Base-by-base conservation (phyloP, 345 rosid species). In the Brassica cretica region DNA sequence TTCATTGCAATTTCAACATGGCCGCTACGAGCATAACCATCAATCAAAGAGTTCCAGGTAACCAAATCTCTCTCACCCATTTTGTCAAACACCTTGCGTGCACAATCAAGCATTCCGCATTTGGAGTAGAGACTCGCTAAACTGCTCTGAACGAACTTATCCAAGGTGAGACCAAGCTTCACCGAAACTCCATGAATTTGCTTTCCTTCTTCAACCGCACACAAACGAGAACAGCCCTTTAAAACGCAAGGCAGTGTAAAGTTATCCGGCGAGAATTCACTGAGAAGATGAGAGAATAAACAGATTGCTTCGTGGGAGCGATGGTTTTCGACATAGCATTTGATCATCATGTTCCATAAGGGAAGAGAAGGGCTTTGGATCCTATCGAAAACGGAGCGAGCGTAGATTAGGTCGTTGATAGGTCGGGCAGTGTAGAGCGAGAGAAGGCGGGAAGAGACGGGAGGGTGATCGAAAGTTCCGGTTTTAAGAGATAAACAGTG, bases 91-190 rank as follows among this genome's bases (percentile, higher is more conserved):
- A 83, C 85, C 67, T 83, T 80, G 56, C 74, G 70, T 0, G 87
- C 88, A 46, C 37, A 67, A 24, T 63, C 86, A 53, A 88, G 82
- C 61, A 81, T 41, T 1, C 81, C 80, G 25, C 86, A 84, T 81
- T 84, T 83, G 0, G 87, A 80, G 64, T 87, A 84, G 79, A 85
- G 72, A 32, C 82, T 86, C n/a, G 87, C 86, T 65, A 88, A 82
- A 80, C 89, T 85, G 58, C 87, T 84, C 83, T 80, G 84, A 39
- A 88, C 86, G 77, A 85, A 87, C 80, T 83, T 86, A 83, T 89
- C 87, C 1, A 74, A 72, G 5, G 80, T 76, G 24, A 84, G 83
- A 58, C 88, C 90, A 8, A 84, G 73, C 75, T 90, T 88, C 68
- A 84, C 2, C 19, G 74, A 82, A 80, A 88, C 72, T 25, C 87